Conservation (phyloP, 139 green algal species). For the Chlamydomonas eustigma region DNA sequence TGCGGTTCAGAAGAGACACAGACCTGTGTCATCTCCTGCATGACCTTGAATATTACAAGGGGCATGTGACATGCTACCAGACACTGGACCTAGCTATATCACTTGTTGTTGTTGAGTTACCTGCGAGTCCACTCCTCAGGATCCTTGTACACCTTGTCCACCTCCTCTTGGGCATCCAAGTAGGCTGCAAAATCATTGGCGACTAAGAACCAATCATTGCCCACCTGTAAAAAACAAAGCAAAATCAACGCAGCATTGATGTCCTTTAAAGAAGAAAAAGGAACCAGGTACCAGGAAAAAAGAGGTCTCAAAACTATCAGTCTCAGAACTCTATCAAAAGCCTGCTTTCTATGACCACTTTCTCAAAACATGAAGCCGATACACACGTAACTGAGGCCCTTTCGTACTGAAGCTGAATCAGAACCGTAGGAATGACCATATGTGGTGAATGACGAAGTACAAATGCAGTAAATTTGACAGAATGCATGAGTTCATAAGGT, state of each 20-base stretch:
- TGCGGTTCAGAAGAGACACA: too few relatives aligned
- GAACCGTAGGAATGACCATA: too few relatives aligned
- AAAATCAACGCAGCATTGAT: background rate
- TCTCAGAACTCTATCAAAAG: background rate
- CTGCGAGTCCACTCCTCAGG: constrained; percentile 58
- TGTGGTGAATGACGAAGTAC: too few relatives aligned
- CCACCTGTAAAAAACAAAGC: constrained; percentile 39
- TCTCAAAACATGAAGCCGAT: too few relatives aligned
- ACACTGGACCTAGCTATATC: too few relatives aligned
- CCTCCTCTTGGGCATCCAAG: constrained; percentile 78
- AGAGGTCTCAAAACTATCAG: background rate
- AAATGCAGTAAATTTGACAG: too few relatives aligned
- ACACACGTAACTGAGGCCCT: too few relatives aligned
- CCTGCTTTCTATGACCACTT: too few relatives aligned
- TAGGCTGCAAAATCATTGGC: constrained; percentile 93
- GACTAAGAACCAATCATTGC: constrained; percentile 96
- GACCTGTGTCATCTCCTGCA: too few relatives aligned
- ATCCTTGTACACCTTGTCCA: constrained; percentile 67
- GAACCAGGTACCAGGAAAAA: background rate
- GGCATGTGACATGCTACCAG: too few relatives aligned
- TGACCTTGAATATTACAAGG: too few relatives aligned
- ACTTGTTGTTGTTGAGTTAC: constrained; percentile 12
- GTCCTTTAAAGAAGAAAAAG: background rate
- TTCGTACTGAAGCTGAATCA: too few relatives aligned
- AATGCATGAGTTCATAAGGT: background rate